Evolutionary conservation across 768 basidiomycete species (phyloP), one percentile per base, ranked within the genome.

Genomic region (Rhizopogon roseolus): DNA sequence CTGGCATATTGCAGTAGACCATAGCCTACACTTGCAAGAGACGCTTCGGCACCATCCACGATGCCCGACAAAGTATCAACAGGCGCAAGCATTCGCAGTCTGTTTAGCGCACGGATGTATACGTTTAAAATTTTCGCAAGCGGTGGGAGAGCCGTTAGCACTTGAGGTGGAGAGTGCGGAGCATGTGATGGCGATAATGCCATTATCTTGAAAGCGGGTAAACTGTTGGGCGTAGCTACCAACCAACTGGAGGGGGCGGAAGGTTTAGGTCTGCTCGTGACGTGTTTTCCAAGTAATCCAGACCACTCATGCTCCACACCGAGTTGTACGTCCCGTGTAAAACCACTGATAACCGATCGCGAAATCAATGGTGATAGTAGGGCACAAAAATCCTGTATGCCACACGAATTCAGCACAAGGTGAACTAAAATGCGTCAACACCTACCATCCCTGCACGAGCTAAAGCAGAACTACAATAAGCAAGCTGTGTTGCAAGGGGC

Each of bases 401-500:
- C 22, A 45, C 14, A 10, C 14, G 14, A 56, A 27, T 40, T 56
- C n/a, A 16, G 44, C 9, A 28, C 41, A 55, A 19, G 22, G 32
- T 32, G 14, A 14, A 39, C 17, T 25, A 28, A 49, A 11, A n/a
- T 42, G 16, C 22, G 16, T 40, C 13, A 14, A 27, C 42, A 59
- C 69, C 8, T 40, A 69, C 95, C 61, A 96, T 78, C 0, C 96
- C 96, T 14, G 96, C 80, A n/a, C 94, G 84, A 0, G 91, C 79
- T 63, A 97, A 97, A 1, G 94, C 93, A 16, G 85, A 83, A 7
- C 93, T 85, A 66, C 95, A 97, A 69, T 98, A 98, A 11, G 90
- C 88, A 42, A 98, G 80, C 62, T 98, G 96, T 0, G 94, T 96
- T 54, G 97, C 94, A 78, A 36, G 95, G 84, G 19, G 92, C 79